Base-by-base conservation (phyloP, 148 eudicot genomes). In the Chenopodium album region DNA sequence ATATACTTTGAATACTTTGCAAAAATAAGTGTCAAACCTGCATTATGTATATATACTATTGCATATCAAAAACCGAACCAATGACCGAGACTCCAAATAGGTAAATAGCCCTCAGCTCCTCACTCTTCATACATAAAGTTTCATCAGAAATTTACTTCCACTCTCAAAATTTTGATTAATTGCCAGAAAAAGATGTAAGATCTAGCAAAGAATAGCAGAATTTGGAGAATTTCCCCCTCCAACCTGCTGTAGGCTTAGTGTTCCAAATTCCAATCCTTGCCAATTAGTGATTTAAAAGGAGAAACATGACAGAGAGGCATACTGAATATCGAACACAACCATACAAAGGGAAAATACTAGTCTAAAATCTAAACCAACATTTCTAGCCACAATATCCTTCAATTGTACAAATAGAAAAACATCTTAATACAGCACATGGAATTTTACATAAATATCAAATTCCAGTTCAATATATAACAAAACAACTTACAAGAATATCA, bases 1-100 rank as follows among this genome's bases (percentile, higher is more conserved):
- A 80, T 94, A 94, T 44, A 90, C 91, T 87, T 94, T 92, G 84
- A 94, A 92, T 63, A 94, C 94, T 84, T 94, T 94, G 82, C 85
- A 91, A 82, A 94, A 94, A 82, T 94, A 94, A 1, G 95, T 91
- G 84, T 92, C 97, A 80, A 91, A 92, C 91, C 98, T 94, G 87
- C 79, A 78, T 62, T 50, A 76, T 17, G 19, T 12, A 12, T 47
- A 16, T 22, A 66, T 4, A n/a, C 28, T 69, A 60, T 28, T 59
- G 41, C 28, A 60, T 63, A 76, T 79, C 47, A 79, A 70, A 41
- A 22, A 56, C 70, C 2, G 66, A 41, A 26, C 37, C 44, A 68
- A 72, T 80, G n/a, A 62, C 3, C 0, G 20, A 31, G 74, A 26
- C 12, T 52, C 48, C 75, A 44, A 26, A 67, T 59, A 79, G 65